A percentile compares a stretch with the other conserved stretches of the same genome.
phyloP scores from a whole-genome alignment of 2,329 filamentous ascomycete genomes.

The Cladosporium cucumerinum region DNA sequence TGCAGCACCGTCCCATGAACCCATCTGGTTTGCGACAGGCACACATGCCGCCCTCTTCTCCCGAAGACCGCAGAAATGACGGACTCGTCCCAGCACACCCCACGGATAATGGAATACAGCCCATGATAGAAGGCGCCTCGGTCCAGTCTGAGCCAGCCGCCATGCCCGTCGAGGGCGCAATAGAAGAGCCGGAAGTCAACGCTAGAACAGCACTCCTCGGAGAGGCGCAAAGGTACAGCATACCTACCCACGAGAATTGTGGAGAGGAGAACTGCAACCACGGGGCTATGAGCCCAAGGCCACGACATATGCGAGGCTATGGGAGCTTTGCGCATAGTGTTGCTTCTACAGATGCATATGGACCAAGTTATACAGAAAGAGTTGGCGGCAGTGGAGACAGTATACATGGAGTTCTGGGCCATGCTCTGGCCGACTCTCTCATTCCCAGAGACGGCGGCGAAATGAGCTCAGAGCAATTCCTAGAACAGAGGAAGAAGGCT shows the following conservation, averaged over 20 bases:
- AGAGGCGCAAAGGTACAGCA: conserved; percentile 29
- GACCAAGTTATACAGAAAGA: conserved; percentile 36
- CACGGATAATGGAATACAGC: conserved; percentile 32
- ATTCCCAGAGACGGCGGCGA: conserved; percentile 55
- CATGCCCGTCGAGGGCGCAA: conserved; percentile 23
- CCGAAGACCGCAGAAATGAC: conserved; percentile 38
- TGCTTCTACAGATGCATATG: conserved; percentile 38
- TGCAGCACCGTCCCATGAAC: conserved; percentile 27
- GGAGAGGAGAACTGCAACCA: conserved; percentile 57
- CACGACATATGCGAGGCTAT: conserved; percentile 52
- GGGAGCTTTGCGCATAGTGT: conserved; percentile 39
- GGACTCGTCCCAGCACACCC: conserved; percentile 15
- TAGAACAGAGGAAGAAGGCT: conserved; percentile 71
- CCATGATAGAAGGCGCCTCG: conserved; percentile 32
- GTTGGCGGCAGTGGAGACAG: conserved; percentile 31
- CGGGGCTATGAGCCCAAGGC: conserved; percentile 71
- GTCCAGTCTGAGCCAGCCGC: conserved; percentile 30
- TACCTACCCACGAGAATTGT: conserved; percentile 25
- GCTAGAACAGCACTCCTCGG: conserved; percentile 40
- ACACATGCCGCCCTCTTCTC: conserved; percentile 43
- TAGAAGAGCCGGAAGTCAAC: conserved; percentile 30
- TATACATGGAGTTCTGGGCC: conserved; percentile 40
- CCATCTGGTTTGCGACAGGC: conserved; percentile 39
- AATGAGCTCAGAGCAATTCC: conserved; percentile 67
- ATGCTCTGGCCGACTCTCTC: conserved; percentile 44